These are phyloP conservation scores for Bjerkandera adusta DNA, from an alignment of 1,284 basidiomycete genomes.

Conservation along the genomic window DNA sequence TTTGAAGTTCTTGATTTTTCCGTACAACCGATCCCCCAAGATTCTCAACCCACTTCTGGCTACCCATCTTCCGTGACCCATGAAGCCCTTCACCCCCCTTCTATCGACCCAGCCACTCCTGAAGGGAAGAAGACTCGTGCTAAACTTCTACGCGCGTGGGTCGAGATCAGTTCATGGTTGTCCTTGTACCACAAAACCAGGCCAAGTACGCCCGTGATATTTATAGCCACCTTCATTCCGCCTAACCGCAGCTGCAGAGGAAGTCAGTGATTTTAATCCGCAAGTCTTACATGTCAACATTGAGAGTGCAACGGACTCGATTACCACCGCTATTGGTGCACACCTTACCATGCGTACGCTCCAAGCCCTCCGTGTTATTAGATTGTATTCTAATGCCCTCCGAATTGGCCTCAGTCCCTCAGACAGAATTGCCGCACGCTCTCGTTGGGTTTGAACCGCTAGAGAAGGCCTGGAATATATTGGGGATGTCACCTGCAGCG, in stretches of 20 bases:
- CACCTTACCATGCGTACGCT: constrained; percentile 71
- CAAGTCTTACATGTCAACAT: constrained; percentile 40
- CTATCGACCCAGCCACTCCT: constrained; percentile 43
- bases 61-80: no score
- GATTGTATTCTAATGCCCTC: constrained; percentile 1
- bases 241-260: constrained; percentile 17
- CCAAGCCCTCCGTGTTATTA: constrained; percentile 56
- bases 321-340: constrained; percentile 68
- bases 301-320: constrained; percentile 62
- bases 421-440: constrained; percentile 42
- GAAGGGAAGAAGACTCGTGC: constrained; percentile 51
- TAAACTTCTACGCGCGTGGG: constrained; percentile 72
- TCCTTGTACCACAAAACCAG: constrained; percentile 48
- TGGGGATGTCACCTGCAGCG: constrained; percentile 64
- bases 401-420: constrained; percentile 44
- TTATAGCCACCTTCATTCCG: constrained; percentile 26
- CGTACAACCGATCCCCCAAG: constrained; percentile 25
- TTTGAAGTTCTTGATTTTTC: constrained; percentile 62
- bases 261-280: constrained; percentile 19
- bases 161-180: constrained; percentile 68
- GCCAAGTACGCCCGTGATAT: constrained; percentile 21
- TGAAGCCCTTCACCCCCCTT: constrained; percentile 50
- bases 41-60: no score
- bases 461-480: constrained; percentile 38
- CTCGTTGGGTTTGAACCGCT: constrained; percentile 38